Base-by-base conservation (phyloP, 441 rosid species). In the Erodium moschatum region DNA sequence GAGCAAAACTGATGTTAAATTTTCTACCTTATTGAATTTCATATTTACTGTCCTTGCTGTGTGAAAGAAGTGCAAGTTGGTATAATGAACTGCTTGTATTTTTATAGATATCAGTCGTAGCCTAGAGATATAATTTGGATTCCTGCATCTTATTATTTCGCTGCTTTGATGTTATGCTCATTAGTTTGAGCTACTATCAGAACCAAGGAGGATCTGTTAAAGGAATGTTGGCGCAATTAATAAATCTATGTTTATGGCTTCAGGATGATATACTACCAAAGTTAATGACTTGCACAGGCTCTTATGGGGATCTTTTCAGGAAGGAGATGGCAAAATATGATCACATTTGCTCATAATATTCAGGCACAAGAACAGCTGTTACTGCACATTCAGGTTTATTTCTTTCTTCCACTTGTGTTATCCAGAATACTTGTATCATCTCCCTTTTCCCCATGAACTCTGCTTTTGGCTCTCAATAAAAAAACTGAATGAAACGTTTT, bases 251-350 rank as follows among this genome's bases (percentile, higher is more conserved):
- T 67, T 0, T 65, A 50, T 71, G 72, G 67, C 75, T 78, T 74
- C 84, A 93, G 98, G 98, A 90, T 82, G 96, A 93, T 76, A 88
- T 93, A 81, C 81, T 93, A 33, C 97, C 98, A n/a, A 93, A 93
- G 82, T 81, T 93, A 85, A 93, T 93, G 98, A 87, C 95, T 64
- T 79, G 80, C 33, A 86, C 90, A 0, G 96, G 98, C 70, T 89
- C 96, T 38, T 85, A 83, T 72, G 98, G 90, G 74, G 98, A 93
- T 79, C 95, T 93, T 73, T 93, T 93, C 76, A 84, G 86, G 81
- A 93, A 89, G 83, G 98, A 93, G 81, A 83, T 90, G 72, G 78
- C 91, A 70, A 93, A 93, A 77, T 93, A 93, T 84, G 88, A 89
- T 75, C 88, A 64, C 61, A 84, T 93, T 93, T 75, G 79, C 91